phyloP scores from a whole-genome alignment of 805 yeast species.

The Komagataella pastoris region DNA sequence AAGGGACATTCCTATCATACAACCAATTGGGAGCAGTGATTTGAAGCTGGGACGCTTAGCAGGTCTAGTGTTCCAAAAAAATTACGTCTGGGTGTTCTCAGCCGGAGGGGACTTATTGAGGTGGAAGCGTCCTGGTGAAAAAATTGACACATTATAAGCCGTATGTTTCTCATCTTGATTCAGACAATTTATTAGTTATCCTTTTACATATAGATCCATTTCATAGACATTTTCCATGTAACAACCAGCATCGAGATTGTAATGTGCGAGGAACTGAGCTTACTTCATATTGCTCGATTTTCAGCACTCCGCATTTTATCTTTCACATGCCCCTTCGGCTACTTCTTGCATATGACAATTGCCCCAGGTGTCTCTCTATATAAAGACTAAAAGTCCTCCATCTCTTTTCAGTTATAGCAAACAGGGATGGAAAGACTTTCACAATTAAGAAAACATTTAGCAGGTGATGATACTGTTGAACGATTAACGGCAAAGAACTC shows the following conservation, averaged over 20 bases:
- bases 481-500: constrained; percentile 43
- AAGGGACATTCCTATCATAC: constrained; percentile 14
- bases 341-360: neutral
- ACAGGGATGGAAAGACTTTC: constrained; percentile 20
- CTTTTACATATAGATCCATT: neutral
- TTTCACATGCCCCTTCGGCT: neutral
- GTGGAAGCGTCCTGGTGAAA: constrained; percentile 19
- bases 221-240: neutral
- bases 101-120: constrained; percentile 23
- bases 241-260: neutral
- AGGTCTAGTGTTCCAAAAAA: constrained; percentile 16
- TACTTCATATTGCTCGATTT: neutral
- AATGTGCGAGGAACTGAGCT: neutral
- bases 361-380: neutral
- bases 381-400: neutral
- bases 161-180: neutral
- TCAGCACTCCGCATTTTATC: neutral
- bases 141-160: neutral
- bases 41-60: constrained; percentile 19
- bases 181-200: neutral
- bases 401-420: neutral
- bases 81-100: constrained; percentile 22
- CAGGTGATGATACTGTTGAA: constrained; percentile 10
- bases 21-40: constrained; percentile 19
- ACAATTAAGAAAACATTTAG: constrained; percentile 19